phyloP scores from a whole-genome alignment of 2,329 filamentous ascomycete species.

The Pseudonectria buxi region DNA sequence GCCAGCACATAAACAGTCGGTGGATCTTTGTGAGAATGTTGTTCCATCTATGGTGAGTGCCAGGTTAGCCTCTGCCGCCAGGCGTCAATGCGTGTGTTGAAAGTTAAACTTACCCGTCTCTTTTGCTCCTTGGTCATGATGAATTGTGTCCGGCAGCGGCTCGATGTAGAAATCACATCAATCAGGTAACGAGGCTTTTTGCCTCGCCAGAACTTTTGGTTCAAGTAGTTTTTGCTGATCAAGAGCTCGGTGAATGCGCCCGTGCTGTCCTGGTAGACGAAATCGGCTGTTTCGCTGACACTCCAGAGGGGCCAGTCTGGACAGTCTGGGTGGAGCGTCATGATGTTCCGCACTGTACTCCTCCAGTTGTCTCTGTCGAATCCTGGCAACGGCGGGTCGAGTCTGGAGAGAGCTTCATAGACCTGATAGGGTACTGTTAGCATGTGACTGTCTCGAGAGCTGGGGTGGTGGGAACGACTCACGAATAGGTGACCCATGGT shows the following conservation, averaged over 20 bases:
- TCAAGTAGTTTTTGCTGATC: conserved; percentile 28
- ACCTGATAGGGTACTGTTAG: conserved; percentile 25
- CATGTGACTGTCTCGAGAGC: not conserved
- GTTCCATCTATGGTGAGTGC: conserved; percentile 14
- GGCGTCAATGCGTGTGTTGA: not conserved
- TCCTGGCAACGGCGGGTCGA: conserved; percentile 21
- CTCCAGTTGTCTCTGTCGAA: conserved; percentile 39
- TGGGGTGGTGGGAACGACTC: not conserved
- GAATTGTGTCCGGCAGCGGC: conserved; percentile 32
- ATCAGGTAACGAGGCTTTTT: conserved; percentile 36
- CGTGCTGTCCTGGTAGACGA: conserved; percentile 35
- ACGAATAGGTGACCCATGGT: conserved; percentile 17
- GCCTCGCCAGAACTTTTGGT: conserved; percentile 17
- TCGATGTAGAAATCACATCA: conserved; percentile 45
- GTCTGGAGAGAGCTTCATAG: conserved; percentile 32
- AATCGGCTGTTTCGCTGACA: conserved; percentile 39
- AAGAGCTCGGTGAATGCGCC: conserved; percentile 29
- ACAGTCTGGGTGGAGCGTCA: conserved; percentile 34
- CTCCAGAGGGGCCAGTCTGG: conserved; percentile 32
- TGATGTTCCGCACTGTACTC: conserved; percentile 39
- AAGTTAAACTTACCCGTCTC: conserved; percentile 25
- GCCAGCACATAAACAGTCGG: conserved; percentile 33
- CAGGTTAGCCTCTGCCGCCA: not conserved
- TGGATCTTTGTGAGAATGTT: conserved; percentile 3
- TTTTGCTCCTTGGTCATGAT: conserved; percentile 42